Percentiles rank a stretch among this genome's conserved stretches.
phyloP scores from a whole-genome alignment of 148 eudicot species.

The Hydrangea macrophylla region DNA sequence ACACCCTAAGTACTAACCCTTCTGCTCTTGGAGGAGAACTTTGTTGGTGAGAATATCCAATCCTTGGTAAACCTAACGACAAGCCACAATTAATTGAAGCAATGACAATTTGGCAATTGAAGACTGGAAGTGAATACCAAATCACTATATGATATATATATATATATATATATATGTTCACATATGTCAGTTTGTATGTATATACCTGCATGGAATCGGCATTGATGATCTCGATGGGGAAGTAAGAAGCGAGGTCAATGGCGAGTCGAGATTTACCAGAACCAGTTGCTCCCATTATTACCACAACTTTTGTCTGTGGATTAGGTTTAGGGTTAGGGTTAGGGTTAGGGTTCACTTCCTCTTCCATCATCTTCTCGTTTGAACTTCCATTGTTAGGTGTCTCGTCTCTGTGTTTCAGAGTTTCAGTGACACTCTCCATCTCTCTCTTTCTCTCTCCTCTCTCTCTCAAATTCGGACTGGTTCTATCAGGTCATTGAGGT shows the following conservation, averaged over 20 bases:
- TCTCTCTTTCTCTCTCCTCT: no score
- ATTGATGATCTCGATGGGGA: slow-evolving; percentile 78
- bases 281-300: slow-evolving; percentile 90
- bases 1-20: no score
- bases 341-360: slow-evolving; percentile 29
- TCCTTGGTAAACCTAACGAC: slow-evolving; percentile 56
- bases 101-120: no score
- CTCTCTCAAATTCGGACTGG: no score
- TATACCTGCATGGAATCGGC: slow-evolving; percentile 94
- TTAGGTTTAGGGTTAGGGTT: slow-evolving; percentile 17
- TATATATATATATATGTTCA: neutral
- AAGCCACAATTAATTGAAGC: no score
- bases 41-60: slow-evolving; percentile 93
- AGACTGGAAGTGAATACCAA: no score
- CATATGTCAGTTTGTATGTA: no score
- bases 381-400: neutral
- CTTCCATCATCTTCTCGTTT: neutral
- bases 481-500: no score
- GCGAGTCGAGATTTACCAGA: slow-evolving; percentile 82
- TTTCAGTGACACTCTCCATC: slow-evolving; percentile 22
- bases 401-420: neutral
- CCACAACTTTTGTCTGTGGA: slow-evolving; percentile 58
- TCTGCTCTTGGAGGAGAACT: slow-evolving; percentile 69
- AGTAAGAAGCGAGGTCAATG: slow-evolving; percentile 70
- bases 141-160: neutral